Base-by-base conservation (phyloP, 2,329 filamentous ascomycete genomes). In the Endothia cerciana region DNA sequence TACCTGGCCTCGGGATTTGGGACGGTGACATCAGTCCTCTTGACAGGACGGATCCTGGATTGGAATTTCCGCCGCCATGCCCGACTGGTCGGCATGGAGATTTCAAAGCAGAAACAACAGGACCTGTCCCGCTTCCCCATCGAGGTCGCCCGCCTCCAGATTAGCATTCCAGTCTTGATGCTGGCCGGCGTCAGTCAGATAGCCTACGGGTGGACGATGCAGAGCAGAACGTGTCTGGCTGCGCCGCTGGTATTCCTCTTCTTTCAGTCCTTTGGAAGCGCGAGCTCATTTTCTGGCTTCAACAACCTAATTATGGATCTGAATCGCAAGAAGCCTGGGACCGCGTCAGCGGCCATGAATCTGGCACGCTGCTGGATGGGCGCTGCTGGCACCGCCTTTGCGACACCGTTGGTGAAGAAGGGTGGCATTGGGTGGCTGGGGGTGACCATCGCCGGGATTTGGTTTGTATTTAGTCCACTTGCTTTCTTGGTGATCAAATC, bases 61-160 rank as follows among this genome's bases (percentile, higher is more conserved):
- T 84, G 82, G 78, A 87, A 89, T 72, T 91, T 87, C 71, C 77
- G 80, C 0, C 82, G 86, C 10, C 78, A 85, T 45, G 85, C 86
- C 2, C 72, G 73, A 8, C 77, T 76, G 8, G 73, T 85, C 0
- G 82, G 83, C 22, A 76, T 88, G 30, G 70, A 77, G 0, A 77
- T 87, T 49, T 80, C 79, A 51, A 79, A 78, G 67, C 82, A 80
- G 65, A 79, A 81, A 49, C 74, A 74, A 63, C 72, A 75, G 40
- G 73, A 78, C 60, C 66, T 78, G 65, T 61, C 71, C 7, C 68
- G 67, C 8, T 78, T 79, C 58, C 77, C 77, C 33, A 77, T 79
- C 41, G 77, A 79, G 68, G 70, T 69, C 25, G 77, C 77, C 1
- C 71, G 77, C 19, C 70, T 77, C 40, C 73, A 72, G 63, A 63